Evolutionary conservation across 2,329 filamentous ascomycete species (phyloP).

Genomic region (Fusarium ambrosium): DNA sequence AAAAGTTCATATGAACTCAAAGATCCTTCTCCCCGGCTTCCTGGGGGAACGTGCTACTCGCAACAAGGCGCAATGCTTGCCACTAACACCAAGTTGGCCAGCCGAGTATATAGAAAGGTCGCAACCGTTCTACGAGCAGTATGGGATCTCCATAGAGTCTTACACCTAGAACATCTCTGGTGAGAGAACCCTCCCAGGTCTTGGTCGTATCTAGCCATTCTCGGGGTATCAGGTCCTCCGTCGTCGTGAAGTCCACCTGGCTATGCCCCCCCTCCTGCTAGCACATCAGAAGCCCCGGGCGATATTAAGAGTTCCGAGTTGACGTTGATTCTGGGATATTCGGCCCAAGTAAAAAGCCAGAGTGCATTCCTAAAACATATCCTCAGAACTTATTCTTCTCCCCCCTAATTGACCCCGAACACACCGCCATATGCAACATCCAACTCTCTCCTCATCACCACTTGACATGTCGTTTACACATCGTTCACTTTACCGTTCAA

Average conservation of each 20-base stretch:
- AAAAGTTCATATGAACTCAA: not conserved
- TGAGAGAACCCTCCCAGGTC: too few species aligned
- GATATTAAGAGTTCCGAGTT: not conserved
- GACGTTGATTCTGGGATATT: not conserved
- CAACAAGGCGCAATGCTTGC: not conserved
- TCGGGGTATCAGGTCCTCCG: too few species aligned
- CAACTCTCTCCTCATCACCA: not conserved
- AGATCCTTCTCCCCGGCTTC: not conserved
- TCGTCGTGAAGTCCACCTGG: not conserved
- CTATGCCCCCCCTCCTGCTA: not conserved
- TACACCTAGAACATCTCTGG: too few species aligned
- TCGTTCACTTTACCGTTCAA: not conserved
- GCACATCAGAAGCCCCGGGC: not conserved
- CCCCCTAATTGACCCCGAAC: not conserved
- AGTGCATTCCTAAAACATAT: not conserved
- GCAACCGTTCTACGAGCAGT: too few species aligned
- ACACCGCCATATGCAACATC: not conserved
- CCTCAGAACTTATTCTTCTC: not conserved
- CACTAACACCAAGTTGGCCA: not conserved
- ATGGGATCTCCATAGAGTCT: too few species aligned
- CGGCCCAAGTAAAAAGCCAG: not conserved
- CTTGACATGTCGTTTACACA: not conserved
- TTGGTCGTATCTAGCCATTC: not conserved
- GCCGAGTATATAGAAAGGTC: too few species aligned
- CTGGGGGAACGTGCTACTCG: not conserved